These are phyloP conservation scores for Exophiala phaeomuriformis DNA, from an alignment of 2,329 filamentous ascomycete genomes.

Conservation along the genomic window DNA sequence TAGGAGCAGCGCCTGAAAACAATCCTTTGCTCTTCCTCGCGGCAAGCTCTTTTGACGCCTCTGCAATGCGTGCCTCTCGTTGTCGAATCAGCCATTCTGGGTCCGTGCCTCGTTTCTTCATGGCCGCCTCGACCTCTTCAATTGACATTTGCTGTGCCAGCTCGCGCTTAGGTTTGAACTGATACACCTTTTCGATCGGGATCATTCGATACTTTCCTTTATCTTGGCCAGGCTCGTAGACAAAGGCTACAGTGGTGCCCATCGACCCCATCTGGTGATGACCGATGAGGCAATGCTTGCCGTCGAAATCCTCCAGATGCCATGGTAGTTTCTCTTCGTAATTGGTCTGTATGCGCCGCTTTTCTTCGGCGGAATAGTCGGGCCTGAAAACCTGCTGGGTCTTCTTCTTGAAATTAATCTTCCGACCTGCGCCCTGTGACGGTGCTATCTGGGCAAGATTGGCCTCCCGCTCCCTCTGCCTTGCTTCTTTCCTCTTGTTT, in stretches of 20 bases:
- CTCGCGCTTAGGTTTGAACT: constrained; percentile 71
- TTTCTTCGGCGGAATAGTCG: constrained; percentile 66
- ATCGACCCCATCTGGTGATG: constrained; percentile 85
- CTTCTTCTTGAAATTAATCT: constrained; percentile 66
- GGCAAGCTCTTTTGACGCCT: constrained; percentile 53
- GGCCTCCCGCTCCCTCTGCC: constrained; percentile 75
- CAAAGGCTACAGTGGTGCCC: constrained; percentile 68
- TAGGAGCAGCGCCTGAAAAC: constrained; percentile 33
- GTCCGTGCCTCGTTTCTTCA: constrained; percentile 69
- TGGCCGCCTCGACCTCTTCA: constrained; percentile 76
- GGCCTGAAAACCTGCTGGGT: constrained; percentile 72
- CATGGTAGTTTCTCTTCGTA: constrained; percentile 95
- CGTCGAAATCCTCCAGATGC: constrained; percentile 94
- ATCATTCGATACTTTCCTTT: constrained; percentile 60
- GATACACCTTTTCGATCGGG: constrained; percentile 93
- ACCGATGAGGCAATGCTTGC: constrained; percentile 89
- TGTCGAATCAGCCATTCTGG: constrained; percentile 72
- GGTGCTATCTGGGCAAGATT: constrained; percentile 92
- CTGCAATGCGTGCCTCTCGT: constrained; percentile 46
- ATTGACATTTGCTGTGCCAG: constrained; percentile 69
- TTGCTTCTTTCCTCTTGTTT: constrained; percentile 51
- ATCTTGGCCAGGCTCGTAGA: constrained; percentile 55
- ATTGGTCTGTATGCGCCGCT: constrained; percentile 56
- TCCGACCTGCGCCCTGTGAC: constrained; percentile 60
- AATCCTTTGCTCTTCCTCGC: constrained; percentile 41